Percentiles rank a stretch among this genome's conserved stretches.
These are phyloP conservation scores for Fraxinus albicans DNA, from an alignment of 305 asterid species.

Conservation along the genomic window DNA sequence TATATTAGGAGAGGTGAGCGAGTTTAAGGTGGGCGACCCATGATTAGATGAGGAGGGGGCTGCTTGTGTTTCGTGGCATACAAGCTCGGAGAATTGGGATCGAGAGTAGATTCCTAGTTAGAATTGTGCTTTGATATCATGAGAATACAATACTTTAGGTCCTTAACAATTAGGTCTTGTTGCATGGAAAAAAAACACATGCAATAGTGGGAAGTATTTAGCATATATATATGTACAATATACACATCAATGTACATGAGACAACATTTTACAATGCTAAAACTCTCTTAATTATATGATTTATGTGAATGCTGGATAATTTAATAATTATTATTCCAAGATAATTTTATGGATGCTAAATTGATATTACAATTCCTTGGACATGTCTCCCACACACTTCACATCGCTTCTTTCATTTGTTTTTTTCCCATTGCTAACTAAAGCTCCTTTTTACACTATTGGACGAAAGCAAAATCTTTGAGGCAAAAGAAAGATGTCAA, in stretches of 20 bases:
- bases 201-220: no score
- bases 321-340: background rate
- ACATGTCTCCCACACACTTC: constrained; percentile 5
- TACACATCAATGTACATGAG: background rate
- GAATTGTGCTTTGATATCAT: background rate
- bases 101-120: background rate
- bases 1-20: background rate
- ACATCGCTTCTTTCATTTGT: background rate
- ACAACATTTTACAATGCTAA: background rate
- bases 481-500: background rate
- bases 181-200: no score
- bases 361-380: constrained; percentile 21
- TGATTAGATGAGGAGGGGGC: background rate
- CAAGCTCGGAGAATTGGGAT: background rate
- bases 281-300: background rate
- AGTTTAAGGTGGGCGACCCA: background rate
- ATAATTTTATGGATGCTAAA: constrained; percentile 1
- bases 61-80: background rate
- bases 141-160: no score
- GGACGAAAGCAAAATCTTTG: background rate
- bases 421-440: background rate
- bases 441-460: background rate
- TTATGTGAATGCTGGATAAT: background rate
- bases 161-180: no score
- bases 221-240: no score